Evolutionary conservation across 768 basidiomycete genomes (phyloP).

Genomic region (Kwoniella sp.): DNA sequence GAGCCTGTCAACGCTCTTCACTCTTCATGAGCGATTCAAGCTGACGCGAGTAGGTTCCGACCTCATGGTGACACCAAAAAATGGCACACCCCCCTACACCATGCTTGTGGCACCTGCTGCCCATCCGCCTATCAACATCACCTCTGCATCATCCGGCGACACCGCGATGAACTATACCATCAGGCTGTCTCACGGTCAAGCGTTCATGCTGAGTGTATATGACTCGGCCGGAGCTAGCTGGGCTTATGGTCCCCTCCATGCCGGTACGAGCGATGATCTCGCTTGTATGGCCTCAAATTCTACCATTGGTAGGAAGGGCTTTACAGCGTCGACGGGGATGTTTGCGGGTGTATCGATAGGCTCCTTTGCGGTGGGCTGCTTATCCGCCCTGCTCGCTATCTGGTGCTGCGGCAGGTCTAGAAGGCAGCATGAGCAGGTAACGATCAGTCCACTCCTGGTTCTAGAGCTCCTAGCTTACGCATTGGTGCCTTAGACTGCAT

Average conservation of each 20-base stretch:
- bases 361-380: constrained; percentile 19
- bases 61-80: constrained; percentile 31
- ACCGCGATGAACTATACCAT: constrained; percentile 36
- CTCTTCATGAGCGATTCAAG: background rate
- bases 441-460: background rate
- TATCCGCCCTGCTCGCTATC: constrained; percentile 12
- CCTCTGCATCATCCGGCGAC: constrained; percentile 4
- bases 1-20: background rate
- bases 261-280: constrained; percentile 20
- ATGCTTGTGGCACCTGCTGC: constrained; percentile 34
- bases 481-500: constrained; percentile 2
- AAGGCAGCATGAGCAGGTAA: no score
- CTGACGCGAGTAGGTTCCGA: constrained; percentile 25
- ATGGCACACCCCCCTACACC: constrained; percentile 36
- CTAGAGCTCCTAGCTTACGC: background rate
- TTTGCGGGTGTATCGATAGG: constrained; percentile 24
- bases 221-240: constrained; percentile 31
- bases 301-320: background rate
- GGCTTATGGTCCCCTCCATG: constrained; percentile 35
- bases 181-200: constrained; percentile 36
- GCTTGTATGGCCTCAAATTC: constrained; percentile 25
- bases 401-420: no score
- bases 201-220: constrained; percentile 34
- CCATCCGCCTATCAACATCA: constrained; percentile 42
- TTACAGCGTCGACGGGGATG: constrained; percentile 2